Conservation (phyloP, 176 grass and related monocot species). For the Lolium multiflorum region DNA sequence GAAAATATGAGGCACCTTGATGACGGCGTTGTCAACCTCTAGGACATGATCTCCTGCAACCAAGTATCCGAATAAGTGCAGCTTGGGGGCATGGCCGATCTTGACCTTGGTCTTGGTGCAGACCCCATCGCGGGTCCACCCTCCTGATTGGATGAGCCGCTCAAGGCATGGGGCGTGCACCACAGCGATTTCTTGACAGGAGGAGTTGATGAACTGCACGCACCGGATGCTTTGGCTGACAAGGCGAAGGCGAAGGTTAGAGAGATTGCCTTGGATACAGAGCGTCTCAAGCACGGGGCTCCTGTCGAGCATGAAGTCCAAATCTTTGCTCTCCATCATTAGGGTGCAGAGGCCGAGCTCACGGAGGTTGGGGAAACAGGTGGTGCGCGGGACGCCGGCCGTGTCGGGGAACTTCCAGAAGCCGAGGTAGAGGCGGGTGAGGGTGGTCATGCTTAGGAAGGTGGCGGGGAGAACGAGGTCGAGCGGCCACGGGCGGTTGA, state of each 20-base stretch:
- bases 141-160: background rate
- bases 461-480: background rate
- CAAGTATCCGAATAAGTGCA: background rate
- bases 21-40: background rate
- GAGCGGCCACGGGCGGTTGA: background rate
- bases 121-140: background rate
- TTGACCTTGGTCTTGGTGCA: background rate
- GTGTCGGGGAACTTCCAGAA: background rate
- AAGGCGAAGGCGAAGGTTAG: background rate
- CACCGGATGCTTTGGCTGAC: background rate
- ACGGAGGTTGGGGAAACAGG: background rate
- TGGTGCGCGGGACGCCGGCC: background rate
- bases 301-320: conserved; percentile 1
- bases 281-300: background rate
- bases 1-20: background rate
- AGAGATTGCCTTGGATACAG: background rate
- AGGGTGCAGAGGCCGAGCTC: background rate
- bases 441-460: background rate
- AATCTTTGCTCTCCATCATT: background rate
- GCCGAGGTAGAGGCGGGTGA: background rate
- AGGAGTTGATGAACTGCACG: background rate
- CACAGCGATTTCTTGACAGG: background rate
- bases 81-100: background rate
- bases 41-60: background rate
- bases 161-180: background rate